Percentiles rank a stretch among this genome's conserved stretches.
Evolutionary conservation across 768 basidiomycete species (phyloP).

Genomic region (Tulasnella sp.): DNA sequence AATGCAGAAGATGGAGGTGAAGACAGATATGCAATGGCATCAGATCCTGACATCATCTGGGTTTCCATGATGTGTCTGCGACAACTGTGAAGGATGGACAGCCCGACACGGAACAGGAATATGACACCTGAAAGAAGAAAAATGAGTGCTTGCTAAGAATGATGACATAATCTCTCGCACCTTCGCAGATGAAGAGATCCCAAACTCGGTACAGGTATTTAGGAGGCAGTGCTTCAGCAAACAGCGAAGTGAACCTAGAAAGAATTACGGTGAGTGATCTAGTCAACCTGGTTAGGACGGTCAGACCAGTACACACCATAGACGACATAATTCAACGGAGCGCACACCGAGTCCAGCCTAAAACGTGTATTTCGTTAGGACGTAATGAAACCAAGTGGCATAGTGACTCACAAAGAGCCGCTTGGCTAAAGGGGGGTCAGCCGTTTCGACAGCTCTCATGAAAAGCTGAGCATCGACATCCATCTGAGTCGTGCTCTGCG

Average conservation of each 20-base stretch:
- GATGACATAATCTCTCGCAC: slow-evolving; percentile 28
- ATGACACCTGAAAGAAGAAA: slow-evolving; percentile 41
- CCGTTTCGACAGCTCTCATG: slow-evolving; percentile 49
- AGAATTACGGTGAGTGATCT: background rate
- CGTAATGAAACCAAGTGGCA: background rate
- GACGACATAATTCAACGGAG: slow-evolving; percentile 43
- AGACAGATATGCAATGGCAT: slow-evolving; percentile 9
- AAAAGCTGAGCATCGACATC: slow-evolving; percentile 69
- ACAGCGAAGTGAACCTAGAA: slow-evolving; percentile 60
- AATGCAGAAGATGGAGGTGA: slow-evolving; percentile 14
- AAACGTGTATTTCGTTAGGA: background rate
- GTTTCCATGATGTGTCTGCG: slow-evolving; percentile 28
- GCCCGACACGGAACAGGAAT: slow-evolving; percentile 59
- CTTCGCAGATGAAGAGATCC: slow-evolving; percentile 75
- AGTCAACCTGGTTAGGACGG: no score
- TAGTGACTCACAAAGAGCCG: slow-evolving; percentile 39
- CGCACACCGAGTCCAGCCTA: slow-evolving; percentile 41
- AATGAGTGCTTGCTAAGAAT: background rate
- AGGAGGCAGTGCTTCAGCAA: slow-evolving; percentile 50
- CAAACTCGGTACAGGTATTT: slow-evolving; percentile 61
- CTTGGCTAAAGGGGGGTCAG: slow-evolving; percentile 46
- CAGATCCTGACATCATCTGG: background rate
- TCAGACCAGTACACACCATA: slow-evolving; percentile 38
- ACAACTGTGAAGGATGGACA: slow-evolving; percentile 48
- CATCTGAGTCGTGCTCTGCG: slow-evolving; percentile 43